phyloP scores from a whole-genome alignment of 805 yeast genomes.

The Metschnikowia corniflorae region DNA sequence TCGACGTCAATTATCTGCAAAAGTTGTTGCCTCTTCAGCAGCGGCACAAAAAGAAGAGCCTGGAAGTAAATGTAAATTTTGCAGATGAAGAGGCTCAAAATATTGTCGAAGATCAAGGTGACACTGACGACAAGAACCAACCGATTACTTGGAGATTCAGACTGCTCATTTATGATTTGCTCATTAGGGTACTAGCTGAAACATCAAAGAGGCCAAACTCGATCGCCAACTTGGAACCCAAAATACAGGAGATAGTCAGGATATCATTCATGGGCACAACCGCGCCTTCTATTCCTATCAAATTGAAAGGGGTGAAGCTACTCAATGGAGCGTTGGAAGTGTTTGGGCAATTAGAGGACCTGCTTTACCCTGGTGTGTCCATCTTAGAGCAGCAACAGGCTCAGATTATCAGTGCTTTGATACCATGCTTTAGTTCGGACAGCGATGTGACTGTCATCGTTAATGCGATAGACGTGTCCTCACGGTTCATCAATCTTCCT shows the following conservation, averaged over 20 bases:
- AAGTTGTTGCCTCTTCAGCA: slow-evolving; percentile 41
- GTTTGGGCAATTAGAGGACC: slow-evolving; percentile 63
- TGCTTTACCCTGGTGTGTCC: slow-evolving; percentile 65
- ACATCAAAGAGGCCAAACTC: slow-evolving; percentile 38
- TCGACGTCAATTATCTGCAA: slow-evolving; percentile 37
- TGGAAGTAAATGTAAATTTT: slow-evolving; percentile 24
- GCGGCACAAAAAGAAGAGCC: slow-evolving; percentile 33
- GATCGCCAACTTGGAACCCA: slow-evolving; percentile 39
- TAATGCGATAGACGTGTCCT: slow-evolving; percentile 72
- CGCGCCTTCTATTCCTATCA: slow-evolving; percentile 56
- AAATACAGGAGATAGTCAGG: slow-evolving; percentile 64
- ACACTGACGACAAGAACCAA: slow-evolving; percentile 45
- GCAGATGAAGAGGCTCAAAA: slow-evolving; percentile 41
- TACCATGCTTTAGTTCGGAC: slow-evolving; percentile 77
- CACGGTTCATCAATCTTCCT: slow-evolving; percentile 59
- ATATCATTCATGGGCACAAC: slow-evolving; percentile 81
- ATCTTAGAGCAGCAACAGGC: slow-evolving; percentile 92
- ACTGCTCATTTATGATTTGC: slow-evolving; percentile 42
- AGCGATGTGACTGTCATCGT: slow-evolving; percentile 72
- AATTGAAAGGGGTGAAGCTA: slow-evolving; percentile 62
- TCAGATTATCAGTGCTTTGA: slow-evolving; percentile 82
- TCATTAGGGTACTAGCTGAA: slow-evolving; percentile 40
- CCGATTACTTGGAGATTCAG: slow-evolving; percentile 59
- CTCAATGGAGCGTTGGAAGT: slow-evolving; percentile 59
- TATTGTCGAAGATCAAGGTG: slow-evolving; percentile 33